These are phyloP conservation scores for Spongiforma sp. DNA, from an alignment of 1,284 basidiomycete genomes.

Conservation along the genomic window DNA sequence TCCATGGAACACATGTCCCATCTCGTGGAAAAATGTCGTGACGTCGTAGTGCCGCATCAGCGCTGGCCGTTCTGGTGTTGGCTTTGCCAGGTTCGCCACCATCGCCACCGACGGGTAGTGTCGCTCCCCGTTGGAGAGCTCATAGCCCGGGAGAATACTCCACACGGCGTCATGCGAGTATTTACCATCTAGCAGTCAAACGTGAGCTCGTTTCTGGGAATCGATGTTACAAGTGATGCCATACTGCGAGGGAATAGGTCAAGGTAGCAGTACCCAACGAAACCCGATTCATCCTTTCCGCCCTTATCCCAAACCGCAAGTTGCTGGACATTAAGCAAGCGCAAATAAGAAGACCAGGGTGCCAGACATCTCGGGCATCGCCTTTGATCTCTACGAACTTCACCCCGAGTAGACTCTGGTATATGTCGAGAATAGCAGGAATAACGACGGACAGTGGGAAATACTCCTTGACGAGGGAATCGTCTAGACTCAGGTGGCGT, in stretches of 20 bases:
- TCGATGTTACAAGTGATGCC: constrained; percentile 13
- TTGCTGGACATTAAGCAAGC: constrained; percentile 39
- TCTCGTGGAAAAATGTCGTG: constrained; percentile 82
- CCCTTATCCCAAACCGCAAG: constrained; percentile 82
- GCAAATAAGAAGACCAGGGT: constrained; percentile 54
- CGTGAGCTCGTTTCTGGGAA: background rate
- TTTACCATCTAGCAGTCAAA: constrained; percentile 58
- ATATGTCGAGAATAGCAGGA: constrained; percentile 77
- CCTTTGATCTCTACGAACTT: constrained; percentile 66
- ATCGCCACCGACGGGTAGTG: constrained; percentile 79
- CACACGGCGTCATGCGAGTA: constrained; percentile 90
- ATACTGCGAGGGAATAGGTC: constrained; percentile 84
- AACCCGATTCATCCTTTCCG: constrained; percentile 68
- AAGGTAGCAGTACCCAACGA: constrained; percentile 82
- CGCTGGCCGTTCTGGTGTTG: constrained; percentile 79
- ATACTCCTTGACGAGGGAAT: constrained; percentile 80
- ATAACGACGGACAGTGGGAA: constrained; percentile 85
- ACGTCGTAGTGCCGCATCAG: constrained; percentile 85
- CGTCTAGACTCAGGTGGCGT: constrained; percentile 67
- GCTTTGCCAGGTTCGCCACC: constrained; percentile 89
- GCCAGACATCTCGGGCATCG: constrained; percentile 61
- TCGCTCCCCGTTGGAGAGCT: constrained; percentile 56
- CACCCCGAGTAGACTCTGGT: constrained; percentile 78
- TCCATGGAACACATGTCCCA: constrained; percentile 90
- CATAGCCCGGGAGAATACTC: constrained; percentile 70